Base-by-base conservation (phyloP, 2,329 filamentous ascomycete species). In the Calonectria hongkongensis region DNA sequence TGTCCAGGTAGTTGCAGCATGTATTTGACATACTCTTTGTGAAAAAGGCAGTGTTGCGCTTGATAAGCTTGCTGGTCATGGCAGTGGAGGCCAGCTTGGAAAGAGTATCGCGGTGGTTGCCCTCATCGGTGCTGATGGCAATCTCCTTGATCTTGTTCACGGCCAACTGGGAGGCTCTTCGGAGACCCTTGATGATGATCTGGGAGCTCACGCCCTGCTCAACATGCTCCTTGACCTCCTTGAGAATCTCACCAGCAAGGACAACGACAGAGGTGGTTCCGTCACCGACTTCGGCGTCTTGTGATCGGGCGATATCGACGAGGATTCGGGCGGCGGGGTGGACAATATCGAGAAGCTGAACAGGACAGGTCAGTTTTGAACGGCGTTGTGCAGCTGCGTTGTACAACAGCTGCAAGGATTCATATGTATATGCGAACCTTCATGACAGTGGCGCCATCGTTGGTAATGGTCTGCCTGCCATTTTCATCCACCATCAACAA, bases 71-170 rank as follows among this genome's bases (percentile, higher is more conserved):
- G 91, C 96, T 98, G 85, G 96, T 98, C 97, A 99, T 99, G 79
- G 97, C 97, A 33, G 97, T 99, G 43, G 91, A 95, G 36, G 97
- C 97, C 79, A 99, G 89, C 87, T 98, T 98, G 84, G 89, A 87
- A 73, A 99, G 90, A 50, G 96, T 98, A 80, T 98, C 96, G 79
- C 94, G 92, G 86, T 93, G 94, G 86, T 94, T 96, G 72, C 89
- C 91, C 84, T 98, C 95, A 78, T 92, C 91, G 68, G 95, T 96
- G 86, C 92, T 92, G 78, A 98, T 92, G 60, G 96, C 94, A 84
- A 99, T 98, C 87, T 99, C 97, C 90, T 97, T 98, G 85, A 99
- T 93, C 90, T 98, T 98, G 90, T 98, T 98, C 84, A 98, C 95
- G 21, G 97, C 96, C 92, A 98, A 94, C 77, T 90, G 88, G 64